Base-by-base conservation (phyloP, 2,329 filamentous ascomycete genomes). In the Furcasterigmium sp. region DNA sequence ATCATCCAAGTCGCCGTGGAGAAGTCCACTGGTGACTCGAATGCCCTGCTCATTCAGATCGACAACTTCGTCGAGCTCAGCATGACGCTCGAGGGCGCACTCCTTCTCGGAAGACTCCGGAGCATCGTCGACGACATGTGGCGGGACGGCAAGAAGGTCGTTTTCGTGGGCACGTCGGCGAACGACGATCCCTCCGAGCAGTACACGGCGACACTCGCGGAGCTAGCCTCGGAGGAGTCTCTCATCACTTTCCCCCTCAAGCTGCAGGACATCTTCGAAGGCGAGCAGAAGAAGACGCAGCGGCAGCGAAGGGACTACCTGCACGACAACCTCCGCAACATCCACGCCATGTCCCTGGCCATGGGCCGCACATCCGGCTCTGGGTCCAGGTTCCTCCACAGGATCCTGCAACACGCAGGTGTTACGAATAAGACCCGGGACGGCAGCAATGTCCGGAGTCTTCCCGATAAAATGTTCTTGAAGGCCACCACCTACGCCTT, bases 11-110 rank as follows among this genome's bases (percentile, higher is more conserved):
- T 73, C 3, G 68, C 71, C 4, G 64, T 73, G 20, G 44, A 56
- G 17, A 66, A 62, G 44, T 50, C 60, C 17, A 52, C 60, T 6
- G 47, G 51, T 21, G 37, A 51, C 7, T 54, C 58, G 53, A 72
- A 60, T 18, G 73, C 72, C 19, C 73, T 90, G 8, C 82, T 97
- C 45, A 72, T 94, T 30, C 88, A 88, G 53, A 68, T 95, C 11
- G 80, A 86, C 57, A 88, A 97, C 59, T 86, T 89, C 55, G 81
- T 86, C 42, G 87, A 94, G 50, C 72, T 98, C 8, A 80, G 76
- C 53, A 76, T 78, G 56, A 83, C 85, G 1, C 61, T 76, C 6
- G 81, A 88, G 45, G 88, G 89, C 10, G 72, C 78, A 2, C 73
- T 77, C 18, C 76, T 97, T 25, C 66, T 96, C 8, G 68, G 73